Evolutionary conservation across 1,284 basidiomycete species (phyloP).

Genomic region (Melampsora abietis-canadensis): DNA sequence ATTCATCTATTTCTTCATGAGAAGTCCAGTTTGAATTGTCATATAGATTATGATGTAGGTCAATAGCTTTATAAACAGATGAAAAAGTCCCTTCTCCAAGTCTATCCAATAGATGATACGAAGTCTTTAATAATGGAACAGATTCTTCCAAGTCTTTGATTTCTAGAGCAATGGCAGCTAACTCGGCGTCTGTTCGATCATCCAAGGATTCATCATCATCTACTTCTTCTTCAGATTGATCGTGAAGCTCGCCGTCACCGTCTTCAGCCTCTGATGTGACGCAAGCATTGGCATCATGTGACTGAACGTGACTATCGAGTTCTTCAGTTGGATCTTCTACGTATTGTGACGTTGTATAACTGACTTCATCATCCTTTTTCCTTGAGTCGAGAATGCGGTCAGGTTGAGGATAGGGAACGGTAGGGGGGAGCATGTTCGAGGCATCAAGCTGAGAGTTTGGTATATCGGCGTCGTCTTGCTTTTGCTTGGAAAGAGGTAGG

Average conservation of each 20-base stretch:
- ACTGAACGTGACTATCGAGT: too few species aligned
- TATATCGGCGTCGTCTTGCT: too few species aligned
- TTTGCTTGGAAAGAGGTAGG: too few species aligned
- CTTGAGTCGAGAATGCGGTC: too few species aligned
- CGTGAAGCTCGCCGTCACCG: slow-evolving; percentile 52
- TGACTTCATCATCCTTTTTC: too few species aligned
- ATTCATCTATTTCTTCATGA: neutral
- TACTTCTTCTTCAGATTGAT: slow-evolving; percentile 52
- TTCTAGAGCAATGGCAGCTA: slow-evolving; percentile 58
- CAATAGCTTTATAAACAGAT: slow-evolving; percentile 94
- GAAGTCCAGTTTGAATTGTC: slow-evolving; percentile 31
- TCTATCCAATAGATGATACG: slow-evolving; percentile 82
- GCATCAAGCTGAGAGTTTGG: too few species aligned
- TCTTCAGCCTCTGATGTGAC: slow-evolving; percentile 50
- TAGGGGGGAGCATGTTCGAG: too few species aligned
- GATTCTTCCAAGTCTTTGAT: slow-evolving; percentile 60
- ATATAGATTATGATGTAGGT: slow-evolving; percentile 63
- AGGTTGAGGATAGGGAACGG: too few species aligned
- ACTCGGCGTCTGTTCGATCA: slow-evolving; percentile 53
- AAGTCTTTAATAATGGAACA: slow-evolving; percentile 64
- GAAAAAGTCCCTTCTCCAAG: slow-evolving; percentile 95
- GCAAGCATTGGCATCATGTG: too few species aligned
- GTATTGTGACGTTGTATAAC: too few species aligned
- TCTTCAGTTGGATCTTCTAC: too few species aligned
- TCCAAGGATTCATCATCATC: slow-evolving; percentile 56